Percentiles rank a stretch among this genome's conserved stretches.
phyloP scores from a whole-genome alignment of 2,329 filamentous ascomycete species.

The Hypoxylon sp. region DNA sequence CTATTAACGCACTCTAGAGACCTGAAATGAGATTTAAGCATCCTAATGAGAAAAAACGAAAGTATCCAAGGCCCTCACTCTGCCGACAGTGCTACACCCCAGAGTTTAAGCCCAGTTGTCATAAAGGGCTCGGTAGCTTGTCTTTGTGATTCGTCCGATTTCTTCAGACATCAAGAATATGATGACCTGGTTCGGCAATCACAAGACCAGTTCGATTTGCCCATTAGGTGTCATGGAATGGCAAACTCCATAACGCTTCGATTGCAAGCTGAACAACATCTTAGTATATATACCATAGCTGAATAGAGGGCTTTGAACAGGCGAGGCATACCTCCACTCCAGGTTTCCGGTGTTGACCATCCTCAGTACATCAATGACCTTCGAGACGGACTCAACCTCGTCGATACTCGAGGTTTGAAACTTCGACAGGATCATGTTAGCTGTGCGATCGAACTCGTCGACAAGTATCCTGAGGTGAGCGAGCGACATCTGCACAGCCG shows the following conservation, averaged over 20 bases:
- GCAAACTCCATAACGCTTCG: constrained; percentile 46
- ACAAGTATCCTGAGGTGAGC: constrained; percentile 45
- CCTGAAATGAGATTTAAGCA: not conserved
- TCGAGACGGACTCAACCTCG: constrained; percentile 44
- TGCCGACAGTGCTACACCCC: not conserved
- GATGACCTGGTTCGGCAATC: constrained; percentile 6
- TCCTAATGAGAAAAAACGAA: not conserved
- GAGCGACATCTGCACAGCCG: constrained; percentile 50
- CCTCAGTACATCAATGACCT: constrained; percentile 45
- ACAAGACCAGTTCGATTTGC: constrained; percentile 45
- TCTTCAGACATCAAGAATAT: not conserved
- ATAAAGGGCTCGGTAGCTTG: not conserved
- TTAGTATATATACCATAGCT: constrained; percentile 9
- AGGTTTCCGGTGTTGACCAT: constrained; percentile 51
- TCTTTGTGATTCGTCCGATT: not conserved
- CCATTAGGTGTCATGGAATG: constrained; percentile 39
- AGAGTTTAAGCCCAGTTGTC: not conserved
- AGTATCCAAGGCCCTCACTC: not conserved
- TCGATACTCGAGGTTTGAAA: constrained; percentile 6
- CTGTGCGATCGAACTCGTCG: constrained; percentile 46
- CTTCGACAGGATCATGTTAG: constrained; percentile 40
- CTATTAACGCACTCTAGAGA: not conserved
- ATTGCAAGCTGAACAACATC: constrained; percentile 35
- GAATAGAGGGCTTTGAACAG: not conserved
- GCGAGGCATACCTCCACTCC: constrained; percentile 48